phyloP scores from a whole-genome alignment of 2,329 filamentous ascomycete species.

The Colletotrichum navitas region DNA sequence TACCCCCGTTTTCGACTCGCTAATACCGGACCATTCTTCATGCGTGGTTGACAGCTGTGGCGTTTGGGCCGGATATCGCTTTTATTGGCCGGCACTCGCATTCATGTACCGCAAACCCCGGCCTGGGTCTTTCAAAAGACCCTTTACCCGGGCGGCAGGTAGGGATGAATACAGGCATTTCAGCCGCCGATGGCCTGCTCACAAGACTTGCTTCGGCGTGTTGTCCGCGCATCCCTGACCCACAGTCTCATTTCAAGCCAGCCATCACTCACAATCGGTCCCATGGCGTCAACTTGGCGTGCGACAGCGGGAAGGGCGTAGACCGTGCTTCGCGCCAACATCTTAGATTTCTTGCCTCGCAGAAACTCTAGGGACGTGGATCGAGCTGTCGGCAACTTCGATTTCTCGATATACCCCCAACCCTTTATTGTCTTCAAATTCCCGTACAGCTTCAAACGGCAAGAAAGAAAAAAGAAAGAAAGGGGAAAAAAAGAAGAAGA shows the following conservation, averaged over 20 bases:
- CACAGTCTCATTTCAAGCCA: constrained; percentile 22
- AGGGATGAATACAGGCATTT: not conserved
- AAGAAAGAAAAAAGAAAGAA: not conserved
- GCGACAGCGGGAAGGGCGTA: not conserved
- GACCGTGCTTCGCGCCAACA: not conserved
- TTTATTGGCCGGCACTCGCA: not conserved
- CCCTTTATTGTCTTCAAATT: not conserved
- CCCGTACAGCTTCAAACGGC: not conserved
- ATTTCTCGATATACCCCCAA: too few relatives aligned
- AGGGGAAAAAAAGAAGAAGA: not conserved
- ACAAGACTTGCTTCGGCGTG: not conserved
- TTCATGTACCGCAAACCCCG: not conserved
- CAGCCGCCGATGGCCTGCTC: not conserved
- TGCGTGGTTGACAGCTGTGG: constrained; percentile 1
- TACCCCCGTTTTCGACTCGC: not conserved
- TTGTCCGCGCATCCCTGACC: constrained; percentile 20
- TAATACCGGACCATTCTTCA: not conserved
- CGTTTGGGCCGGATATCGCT: not conserved
- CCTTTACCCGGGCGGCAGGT: not conserved
- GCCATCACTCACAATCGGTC: constrained; percentile 4
- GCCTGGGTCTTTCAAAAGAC: not conserved
- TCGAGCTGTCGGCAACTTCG: not conserved
- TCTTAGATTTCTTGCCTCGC: not conserved
- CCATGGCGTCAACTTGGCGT: not conserved
- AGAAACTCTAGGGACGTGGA: not conserved